Percentiles rank a stretch among this genome's conserved stretches.
Evolutionary conservation across 1,284 basidiomycete genomes (phyloP).

Genomic region (Leccinum subfulvum): DNA sequence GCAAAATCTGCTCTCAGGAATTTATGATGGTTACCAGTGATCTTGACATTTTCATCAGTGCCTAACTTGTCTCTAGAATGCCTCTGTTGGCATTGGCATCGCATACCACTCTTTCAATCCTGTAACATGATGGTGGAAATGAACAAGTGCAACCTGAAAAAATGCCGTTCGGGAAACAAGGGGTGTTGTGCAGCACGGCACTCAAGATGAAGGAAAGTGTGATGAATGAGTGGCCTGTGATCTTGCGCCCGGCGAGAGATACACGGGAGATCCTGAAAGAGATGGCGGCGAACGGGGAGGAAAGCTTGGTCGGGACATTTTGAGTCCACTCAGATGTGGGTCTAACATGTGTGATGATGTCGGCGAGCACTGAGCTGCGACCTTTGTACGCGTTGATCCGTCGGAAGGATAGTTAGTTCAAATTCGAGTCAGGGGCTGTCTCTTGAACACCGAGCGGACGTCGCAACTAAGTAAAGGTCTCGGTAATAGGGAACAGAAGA

Average conservation of each 20-base stretch:
- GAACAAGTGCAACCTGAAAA: constrained; percentile 17
- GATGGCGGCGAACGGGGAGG: constrained; percentile 27
- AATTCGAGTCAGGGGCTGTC: too few relatives aligned
- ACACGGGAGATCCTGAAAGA: constrained; percentile 66
- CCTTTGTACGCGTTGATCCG: too few relatives aligned
- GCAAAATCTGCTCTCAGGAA: too few relatives aligned
- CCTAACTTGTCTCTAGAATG: constrained; percentile 61
- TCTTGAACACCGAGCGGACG: too few relatives aligned
- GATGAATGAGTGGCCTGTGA: constrained; percentile 66
- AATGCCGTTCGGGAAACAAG: constrained; percentile 68
- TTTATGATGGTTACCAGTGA: too few relatives aligned
- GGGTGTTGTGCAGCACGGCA: constrained; percentile 59
- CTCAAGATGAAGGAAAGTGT: constrained; percentile 75
- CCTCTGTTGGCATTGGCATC: constrained; percentile 63
- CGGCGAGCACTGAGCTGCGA: too few relatives aligned
- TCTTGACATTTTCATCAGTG: constrained; percentile 30
- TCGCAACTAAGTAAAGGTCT: too few relatives aligned
- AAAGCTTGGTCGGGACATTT: constrained; percentile 28
- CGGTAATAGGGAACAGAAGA: too few relatives aligned
- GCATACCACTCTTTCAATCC: constrained; percentile 54
- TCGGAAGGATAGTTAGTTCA: too few relatives aligned
- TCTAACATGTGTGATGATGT: too few relatives aligned
- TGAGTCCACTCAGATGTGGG: constrained; percentile 10
- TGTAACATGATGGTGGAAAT: constrained; percentile 11
- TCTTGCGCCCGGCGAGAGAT: constrained; percentile 83